These are phyloP conservation scores for Arthroderma sp. DNA, from an alignment of 2,329 filamentous ascomycete genomes.

Conservation along the genomic window DNA sequence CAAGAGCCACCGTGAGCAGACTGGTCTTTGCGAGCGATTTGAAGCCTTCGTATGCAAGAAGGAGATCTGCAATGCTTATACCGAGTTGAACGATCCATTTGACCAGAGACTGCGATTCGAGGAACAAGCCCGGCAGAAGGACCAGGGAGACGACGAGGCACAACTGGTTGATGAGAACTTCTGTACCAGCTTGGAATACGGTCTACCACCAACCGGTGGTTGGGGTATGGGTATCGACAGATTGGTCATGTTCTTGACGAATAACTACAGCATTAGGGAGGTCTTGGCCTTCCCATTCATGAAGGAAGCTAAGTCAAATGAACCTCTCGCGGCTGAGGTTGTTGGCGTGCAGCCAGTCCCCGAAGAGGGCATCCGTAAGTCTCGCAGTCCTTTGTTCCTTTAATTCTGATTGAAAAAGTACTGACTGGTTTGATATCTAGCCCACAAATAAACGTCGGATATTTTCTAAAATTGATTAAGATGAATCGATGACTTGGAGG, in stretches of 20 bases:
- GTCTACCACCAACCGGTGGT: slow-evolving; percentile 83
- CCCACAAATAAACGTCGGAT: slow-evolving; percentile 8
- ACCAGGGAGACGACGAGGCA: slow-evolving; percentile 90
- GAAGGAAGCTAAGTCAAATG: slow-evolving; percentile 59
- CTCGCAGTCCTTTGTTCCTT: neutral
- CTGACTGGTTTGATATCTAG: slow-evolving; percentile 2
- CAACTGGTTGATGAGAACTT: slow-evolving; percentile 95
- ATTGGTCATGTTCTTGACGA: slow-evolving; percentile 86
- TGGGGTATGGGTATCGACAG: slow-evolving; percentile 96
- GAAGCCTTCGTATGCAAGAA: slow-evolving; percentile 96
- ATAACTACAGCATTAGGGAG: slow-evolving; percentile 93
- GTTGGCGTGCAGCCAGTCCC: slow-evolving; percentile 45
- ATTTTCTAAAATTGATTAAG: neutral
- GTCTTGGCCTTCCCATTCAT: slow-evolving; percentile 95
- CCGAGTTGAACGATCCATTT: slow-evolving; percentile 93
- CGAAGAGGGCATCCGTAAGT: slow-evolving; percentile 47
- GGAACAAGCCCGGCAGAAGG: slow-evolving; percentile 93
- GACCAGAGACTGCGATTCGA: slow-evolving; percentile 86
- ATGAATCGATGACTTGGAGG: too few species aligned
- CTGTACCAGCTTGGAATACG: slow-evolving; percentile 77
- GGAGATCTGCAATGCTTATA: slow-evolving; percentile 94
- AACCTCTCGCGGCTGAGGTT: slow-evolving; percentile 47
- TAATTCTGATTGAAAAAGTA: neutral
- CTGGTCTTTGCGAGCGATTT: slow-evolving; percentile 89
- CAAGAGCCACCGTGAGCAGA: slow-evolving; percentile 75